phyloP scores from a whole-genome alignment of 352 stramenopile species.

The Thalassiosira exigua region DNA sequence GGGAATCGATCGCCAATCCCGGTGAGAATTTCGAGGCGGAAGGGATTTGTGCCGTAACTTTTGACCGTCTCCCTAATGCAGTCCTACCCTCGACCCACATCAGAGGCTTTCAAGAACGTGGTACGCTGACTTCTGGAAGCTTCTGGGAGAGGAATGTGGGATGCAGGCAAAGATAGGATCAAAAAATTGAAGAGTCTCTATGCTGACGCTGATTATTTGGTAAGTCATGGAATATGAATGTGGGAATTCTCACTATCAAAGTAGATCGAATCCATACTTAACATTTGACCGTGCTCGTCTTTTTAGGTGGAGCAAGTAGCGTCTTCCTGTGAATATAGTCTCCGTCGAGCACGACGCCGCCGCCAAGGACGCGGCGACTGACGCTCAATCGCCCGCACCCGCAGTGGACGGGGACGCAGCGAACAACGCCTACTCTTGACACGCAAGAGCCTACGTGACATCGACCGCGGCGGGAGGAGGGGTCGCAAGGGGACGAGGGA shows the following conservation, averaged over 20 bases:
- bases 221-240: background rate
- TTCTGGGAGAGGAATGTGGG: constrained; percentile 66
- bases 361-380: no score
- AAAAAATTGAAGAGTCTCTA: constrained; percentile 68
- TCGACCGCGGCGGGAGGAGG: no score
- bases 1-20: no score
- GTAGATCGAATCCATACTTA: background rate
- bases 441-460: no score
- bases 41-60: no score
- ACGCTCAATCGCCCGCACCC: no score
- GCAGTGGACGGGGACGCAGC: no score
- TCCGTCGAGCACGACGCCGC: no score
- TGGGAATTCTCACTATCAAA: background rate
- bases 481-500: no score
- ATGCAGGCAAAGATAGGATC: constrained; percentile 78
- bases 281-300: no score
- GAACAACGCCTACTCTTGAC: no score
- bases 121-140: constrained; percentile 76
- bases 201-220: constrained; percentile 71
- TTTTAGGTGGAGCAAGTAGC: constrained; percentile 47
- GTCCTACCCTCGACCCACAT: background rate
- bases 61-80: background rate
- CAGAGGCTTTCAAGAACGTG: constrained; percentile 86
- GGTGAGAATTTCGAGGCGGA: no score
- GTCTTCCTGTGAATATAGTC: constrained; percentile 31